Evolutionary conservation across 116 monocot genomes (phyloP).

Genomic region (Papilionanthe hybrid): DNA sequence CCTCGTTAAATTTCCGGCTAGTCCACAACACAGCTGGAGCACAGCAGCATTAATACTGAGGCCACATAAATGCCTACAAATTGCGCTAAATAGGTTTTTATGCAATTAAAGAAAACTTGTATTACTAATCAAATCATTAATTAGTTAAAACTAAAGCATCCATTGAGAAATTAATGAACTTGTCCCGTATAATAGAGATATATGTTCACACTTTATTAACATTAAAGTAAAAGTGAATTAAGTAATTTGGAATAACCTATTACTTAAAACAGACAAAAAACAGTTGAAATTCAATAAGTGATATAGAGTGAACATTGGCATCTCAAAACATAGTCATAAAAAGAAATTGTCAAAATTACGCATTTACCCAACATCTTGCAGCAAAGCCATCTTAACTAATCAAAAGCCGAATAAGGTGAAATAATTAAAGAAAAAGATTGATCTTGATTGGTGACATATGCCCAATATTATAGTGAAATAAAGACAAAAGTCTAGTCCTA

Average conservation of each 20-base stretch:
- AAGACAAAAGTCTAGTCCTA: not conserved
- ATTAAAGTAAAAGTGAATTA: not conserved
- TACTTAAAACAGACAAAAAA: too few relatives aligned
- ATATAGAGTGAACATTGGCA: not conserved
- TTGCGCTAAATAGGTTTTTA: too few relatives aligned
- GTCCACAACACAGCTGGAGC: too few relatives aligned
- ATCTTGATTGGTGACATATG: not conserved
- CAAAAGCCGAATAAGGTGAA: too few relatives aligned
- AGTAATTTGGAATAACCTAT: too few relatives aligned
- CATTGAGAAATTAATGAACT: not conserved
- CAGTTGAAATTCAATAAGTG: too few relatives aligned
- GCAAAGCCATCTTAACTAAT: not conserved
- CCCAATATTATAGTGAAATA: not conserved
- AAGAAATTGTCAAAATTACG: not conserved
- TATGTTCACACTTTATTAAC: not conserved
- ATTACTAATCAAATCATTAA: too few relatives aligned
- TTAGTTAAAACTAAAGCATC: not conserved
- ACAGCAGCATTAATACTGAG: too few relatives aligned
- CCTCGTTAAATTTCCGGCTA: too few relatives aligned
- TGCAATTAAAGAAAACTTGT: too few relatives aligned
- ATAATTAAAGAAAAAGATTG: too few relatives aligned
- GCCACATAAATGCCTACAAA: too few relatives aligned
- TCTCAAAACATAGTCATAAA: not conserved
- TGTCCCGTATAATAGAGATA: not conserved
- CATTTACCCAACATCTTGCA: not conserved